phyloP scores from a whole-genome alignment of 2,329 filamentous ascomycete species.

The Colletotrichum viniferum region DNA sequence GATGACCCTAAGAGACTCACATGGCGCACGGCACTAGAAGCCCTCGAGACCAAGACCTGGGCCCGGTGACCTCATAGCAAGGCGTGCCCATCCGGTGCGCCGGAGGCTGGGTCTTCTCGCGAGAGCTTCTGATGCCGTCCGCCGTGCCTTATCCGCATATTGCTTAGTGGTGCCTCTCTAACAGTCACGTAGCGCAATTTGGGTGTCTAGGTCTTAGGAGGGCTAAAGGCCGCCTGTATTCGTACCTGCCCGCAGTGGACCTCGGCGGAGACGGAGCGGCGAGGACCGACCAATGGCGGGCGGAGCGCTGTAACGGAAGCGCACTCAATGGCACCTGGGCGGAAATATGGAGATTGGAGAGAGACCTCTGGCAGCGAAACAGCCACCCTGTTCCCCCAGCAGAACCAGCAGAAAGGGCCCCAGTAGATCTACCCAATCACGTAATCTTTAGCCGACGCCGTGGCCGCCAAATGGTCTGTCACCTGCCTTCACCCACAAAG shows the following conservation, averaged over 20 bases:
- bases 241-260: constrained; percentile 8
- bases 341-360: constrained; percentile 19
- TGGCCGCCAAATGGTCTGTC: constrained; percentile 13
- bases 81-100: constrained; percentile 8
- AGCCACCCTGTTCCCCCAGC: constrained; percentile 19
- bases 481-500: constrained; percentile 15
- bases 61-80: constrained; percentile 18
- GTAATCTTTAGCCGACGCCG: background rate
- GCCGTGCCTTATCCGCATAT: constrained; percentile 6
- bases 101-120: background rate
- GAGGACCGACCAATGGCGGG: constrained; percentile 7
- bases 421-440: constrained; percentile 11
- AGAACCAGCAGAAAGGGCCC: background rate
- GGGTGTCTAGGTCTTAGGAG: background rate
- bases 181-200: background rate
- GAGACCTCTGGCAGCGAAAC: constrained; percentile 10
- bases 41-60: background rate
- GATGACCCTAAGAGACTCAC: constrained; percentile 8
- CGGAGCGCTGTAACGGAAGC: constrained; percentile 22
- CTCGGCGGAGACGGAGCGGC: constrained; percentile 19
- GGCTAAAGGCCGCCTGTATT: background rate
- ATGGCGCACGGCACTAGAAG: constrained; percentile 3
- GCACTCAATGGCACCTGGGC: constrained; percentile 2
- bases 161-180: background rate
- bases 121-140: background rate